phyloP scores from a whole-genome alignment of 352 stramenopile species.

The Stramenopiles sp. region DNA sequence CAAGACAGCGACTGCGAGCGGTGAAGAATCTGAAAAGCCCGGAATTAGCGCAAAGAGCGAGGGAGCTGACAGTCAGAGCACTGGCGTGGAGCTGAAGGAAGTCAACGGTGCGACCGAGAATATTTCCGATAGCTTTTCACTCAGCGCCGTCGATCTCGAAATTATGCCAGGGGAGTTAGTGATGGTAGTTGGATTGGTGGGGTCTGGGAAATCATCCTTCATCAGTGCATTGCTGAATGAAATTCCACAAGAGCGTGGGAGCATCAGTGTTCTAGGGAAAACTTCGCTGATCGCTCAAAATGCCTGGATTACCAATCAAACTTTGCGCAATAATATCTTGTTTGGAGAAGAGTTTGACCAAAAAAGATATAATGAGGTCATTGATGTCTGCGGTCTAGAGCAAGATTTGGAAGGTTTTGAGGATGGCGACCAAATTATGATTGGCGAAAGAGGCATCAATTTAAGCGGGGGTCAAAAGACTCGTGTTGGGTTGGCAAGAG shows the following conservation, averaged over 20 bases:
- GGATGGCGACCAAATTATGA: slow-evolving; percentile 31
- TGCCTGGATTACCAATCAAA: slow-evolving; percentile 69
- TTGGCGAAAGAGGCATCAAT: slow-evolving; percentile 34
- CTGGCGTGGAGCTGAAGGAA: too few species aligned
- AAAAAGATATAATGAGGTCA: slow-evolving; percentile 29
- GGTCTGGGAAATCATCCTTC: slow-evolving; percentile 82
- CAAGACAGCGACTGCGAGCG: too few species aligned
- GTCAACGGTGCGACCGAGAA: too few species aligned
- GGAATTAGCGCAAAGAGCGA: too few species aligned
- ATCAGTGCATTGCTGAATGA: slow-evolving; percentile 78
- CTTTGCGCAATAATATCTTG: slow-evolving; percentile 74
- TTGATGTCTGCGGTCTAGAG: slow-evolving; percentile 48
- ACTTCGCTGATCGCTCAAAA: slow-evolving; percentile 64
- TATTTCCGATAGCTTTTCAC: neutral
- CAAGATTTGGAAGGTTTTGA: slow-evolving; percentile 34
- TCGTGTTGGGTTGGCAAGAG: neutral
- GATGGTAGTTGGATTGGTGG: slow-evolving; percentile 71
- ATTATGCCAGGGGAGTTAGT: slow-evolving; percentile 51
- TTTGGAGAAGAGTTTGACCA: slow-evolving; percentile 36
- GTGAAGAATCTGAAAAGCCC: too few species aligned
- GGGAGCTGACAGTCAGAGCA: too few species aligned
- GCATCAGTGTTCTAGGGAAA: slow-evolving; percentile 25
- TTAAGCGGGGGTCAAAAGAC: slow-evolving; percentile 1
- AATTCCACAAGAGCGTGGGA: slow-evolving; percentile 36
- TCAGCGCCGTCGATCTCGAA: neutral